phyloP scores from a whole-genome alignment of 148 eudicot genomes.

The Drosera capensis region DNA sequence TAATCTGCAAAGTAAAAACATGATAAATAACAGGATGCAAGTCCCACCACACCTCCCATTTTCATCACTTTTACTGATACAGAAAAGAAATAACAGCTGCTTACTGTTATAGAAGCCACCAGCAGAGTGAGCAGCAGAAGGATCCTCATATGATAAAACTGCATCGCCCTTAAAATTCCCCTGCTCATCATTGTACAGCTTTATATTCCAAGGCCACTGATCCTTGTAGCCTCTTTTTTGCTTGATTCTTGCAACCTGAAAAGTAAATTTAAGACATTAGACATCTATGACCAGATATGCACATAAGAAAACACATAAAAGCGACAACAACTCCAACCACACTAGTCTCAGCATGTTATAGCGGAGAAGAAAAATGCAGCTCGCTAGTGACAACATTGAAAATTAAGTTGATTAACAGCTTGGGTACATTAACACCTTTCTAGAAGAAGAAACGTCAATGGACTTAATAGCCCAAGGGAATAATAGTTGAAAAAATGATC shows the following conservation, averaged over 20 bases:
- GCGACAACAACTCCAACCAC: no score
- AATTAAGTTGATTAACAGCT: no score
- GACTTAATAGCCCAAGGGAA: no score
- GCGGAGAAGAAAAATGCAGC: no score
- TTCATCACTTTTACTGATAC: no score
- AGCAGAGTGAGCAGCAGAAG: constrained; percentile 87
- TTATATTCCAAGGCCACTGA: constrained; percentile 96
- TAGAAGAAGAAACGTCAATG: no score
- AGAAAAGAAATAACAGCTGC: background rate
- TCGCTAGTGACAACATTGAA: no score
- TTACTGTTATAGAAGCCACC: constrained; percentile 74
- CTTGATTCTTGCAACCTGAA: constrained; percentile 85
- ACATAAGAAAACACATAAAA: background rate
- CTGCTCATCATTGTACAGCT: constrained; percentile 76
- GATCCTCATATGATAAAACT: constrained; percentile 80
- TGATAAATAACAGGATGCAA: constrained; percentile 3
- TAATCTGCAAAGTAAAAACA: constrained; percentile 25
- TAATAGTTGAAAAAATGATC: no score
- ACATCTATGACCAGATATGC: background rate
- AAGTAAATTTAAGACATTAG: background rate
- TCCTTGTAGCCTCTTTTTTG: constrained; percentile 93
- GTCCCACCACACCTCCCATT: no score
- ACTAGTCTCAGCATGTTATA: no score
- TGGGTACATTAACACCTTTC: no score
- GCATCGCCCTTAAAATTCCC: constrained; percentile 96